Evolutionary conservation across 129 eudicot genomes (phyloP), one percentile per base, ranked within the genome.

Genomic region (Chrysanthemum seticuspe): DNA sequence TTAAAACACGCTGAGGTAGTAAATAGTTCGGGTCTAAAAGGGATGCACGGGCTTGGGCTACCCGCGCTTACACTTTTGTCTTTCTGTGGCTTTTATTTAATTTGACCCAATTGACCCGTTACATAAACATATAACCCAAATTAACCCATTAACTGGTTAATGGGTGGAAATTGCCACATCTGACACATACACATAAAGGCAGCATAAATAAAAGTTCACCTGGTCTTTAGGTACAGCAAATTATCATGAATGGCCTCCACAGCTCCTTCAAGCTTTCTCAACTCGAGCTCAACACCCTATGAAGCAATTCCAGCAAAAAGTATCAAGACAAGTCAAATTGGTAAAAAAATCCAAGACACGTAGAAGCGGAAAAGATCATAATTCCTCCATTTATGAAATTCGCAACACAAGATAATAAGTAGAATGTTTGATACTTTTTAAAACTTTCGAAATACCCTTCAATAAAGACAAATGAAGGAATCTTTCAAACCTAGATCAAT

Each of bases 171-270:
- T 40, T 40, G 45, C 45, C 45, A 40, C 45, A 6, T 40, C 45
- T 40, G 6, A 40, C 45, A 40, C 45, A 40, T 40, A 40, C 9
- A 40, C 45, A 40, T 40, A 40, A 40, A 40, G 9, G 45, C 45
- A 40, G 9, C 45, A 40, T 70, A 36, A 19, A 76, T 70, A 21
- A 70, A 48, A 54, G 40, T 15, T 6, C 75, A 91, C 97, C 88
- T 88, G 90, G 63, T 70, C 82, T 84, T 88, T 48, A 91, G 88
- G 78, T 84, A 84, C 16, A 86, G 53, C 59, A 91, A 73, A 76
- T 88, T 91, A 78, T 91, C 97, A 84, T 86, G 97, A 74, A 91
- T 91, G 74, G 96, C 96, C 78, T 91, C 92, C 47, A 91, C 96
- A 52, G 89, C 95, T 76, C 91, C 97, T 86, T 91, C 97, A 76